These are phyloP conservation scores for Pinus tabuliformis DNA, from an alignment of 75 land plant genomes.

Conservation along the genomic window DNA sequence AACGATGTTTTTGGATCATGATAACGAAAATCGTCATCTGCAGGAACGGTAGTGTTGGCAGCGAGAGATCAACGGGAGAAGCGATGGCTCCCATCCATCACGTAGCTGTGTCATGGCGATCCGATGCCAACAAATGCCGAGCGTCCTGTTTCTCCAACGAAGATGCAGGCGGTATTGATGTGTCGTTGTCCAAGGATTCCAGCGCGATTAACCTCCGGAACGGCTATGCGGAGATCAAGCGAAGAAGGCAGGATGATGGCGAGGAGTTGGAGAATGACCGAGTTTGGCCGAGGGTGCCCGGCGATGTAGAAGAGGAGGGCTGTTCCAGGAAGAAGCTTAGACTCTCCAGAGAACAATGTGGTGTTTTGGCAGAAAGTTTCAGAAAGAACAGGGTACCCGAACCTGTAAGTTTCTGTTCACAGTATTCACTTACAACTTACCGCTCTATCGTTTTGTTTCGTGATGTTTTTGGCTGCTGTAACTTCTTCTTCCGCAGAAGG, in stretches of 20 bases:
- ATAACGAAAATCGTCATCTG: no score
- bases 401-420: no score
- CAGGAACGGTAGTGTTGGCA: background rate
- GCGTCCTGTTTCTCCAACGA: background rate
- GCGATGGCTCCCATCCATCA: no score
- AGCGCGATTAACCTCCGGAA: constrained; percentile 7
- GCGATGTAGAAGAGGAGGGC: constrained; percentile 41
- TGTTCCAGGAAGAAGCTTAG: no score
- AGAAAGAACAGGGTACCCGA: background rate
- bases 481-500: no score
- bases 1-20: no score
- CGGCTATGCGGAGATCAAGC: constrained; percentile 6
- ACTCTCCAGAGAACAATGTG: no score
- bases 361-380: no score
- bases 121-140: background rate
- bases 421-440: no score
- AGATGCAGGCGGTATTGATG: background rate
- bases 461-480: no score
- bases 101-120: background rate
- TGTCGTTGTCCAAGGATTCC: constrained; percentile 19
- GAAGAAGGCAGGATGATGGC: constrained; percentile 11
- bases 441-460: no score
- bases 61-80: background rate
- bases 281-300: constrained; percentile 8
- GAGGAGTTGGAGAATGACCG: constrained; percentile 6